Evolutionary conservation across 306 rosid species (phyloP).

Genomic region (Cicer cuneatum): DNA sequence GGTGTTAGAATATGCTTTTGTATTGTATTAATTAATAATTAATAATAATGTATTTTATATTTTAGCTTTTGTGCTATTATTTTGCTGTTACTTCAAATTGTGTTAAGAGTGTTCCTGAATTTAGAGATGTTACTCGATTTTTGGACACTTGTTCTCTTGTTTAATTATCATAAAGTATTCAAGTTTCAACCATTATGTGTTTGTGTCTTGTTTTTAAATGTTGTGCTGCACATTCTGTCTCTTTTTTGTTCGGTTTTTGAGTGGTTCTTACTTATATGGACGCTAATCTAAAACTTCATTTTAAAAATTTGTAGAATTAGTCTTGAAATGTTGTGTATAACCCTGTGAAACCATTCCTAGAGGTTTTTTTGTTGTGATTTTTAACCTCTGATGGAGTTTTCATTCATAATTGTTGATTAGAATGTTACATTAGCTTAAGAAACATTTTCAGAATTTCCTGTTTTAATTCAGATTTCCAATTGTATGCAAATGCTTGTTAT

Average conservation of each 20-base stretch:
- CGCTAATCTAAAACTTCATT: constrained; percentile 4
- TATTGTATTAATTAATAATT: background rate
- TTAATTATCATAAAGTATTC: background rate
- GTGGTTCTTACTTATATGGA: background rate
- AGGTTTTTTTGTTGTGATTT: background rate
- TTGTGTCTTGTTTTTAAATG: background rate
- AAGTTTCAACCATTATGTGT: constrained; percentile 15
- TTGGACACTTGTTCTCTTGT: background rate
- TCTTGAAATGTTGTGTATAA: background rate
- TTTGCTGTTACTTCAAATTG: constrained; percentile 17
- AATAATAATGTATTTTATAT: background rate
- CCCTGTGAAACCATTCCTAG: background rate
- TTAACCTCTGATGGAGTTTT: background rate
- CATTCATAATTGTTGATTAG: constrained; percentile 20
- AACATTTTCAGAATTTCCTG: background rate
- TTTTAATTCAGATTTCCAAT: background rate
- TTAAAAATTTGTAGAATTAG: constrained; percentile 1
- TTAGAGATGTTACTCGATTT: constrained; percentile 30
- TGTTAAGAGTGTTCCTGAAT: constrained; percentile 12
- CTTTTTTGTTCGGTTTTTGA: constrained; percentile 3
- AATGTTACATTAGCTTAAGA: background rate
- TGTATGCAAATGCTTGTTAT: constrained; percentile 4
- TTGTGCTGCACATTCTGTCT: background rate
- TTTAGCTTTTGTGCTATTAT: background rate
- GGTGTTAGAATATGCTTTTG: constrained; percentile 2